Conservation (phyloP, 2,329 filamentous ascomycete genomes). For the Calonectria pseudoreteaudii region DNA sequence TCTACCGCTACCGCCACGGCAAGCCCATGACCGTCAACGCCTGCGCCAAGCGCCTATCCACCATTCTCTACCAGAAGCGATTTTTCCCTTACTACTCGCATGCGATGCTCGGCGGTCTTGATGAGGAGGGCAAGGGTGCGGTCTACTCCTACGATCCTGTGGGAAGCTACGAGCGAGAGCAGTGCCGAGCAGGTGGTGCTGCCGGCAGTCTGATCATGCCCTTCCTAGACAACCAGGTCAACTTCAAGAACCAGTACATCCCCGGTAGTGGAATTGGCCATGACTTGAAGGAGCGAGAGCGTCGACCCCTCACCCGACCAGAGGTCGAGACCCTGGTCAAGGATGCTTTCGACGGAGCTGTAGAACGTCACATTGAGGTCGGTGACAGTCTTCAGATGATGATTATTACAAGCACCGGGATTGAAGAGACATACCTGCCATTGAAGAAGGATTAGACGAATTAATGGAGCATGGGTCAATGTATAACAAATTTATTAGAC, state of each 20-base stretch:
- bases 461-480: conserved; percentile 36
- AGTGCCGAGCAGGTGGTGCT: conserved; percentile 93
- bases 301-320: conserved; percentile 75
- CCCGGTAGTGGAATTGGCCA: conserved; percentile 88
- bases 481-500: conserved; percentile 49
- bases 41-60: conserved; percentile 93
- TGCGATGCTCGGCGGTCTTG: conserved; percentile 92
- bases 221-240: conserved; percentile 99
- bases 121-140: conserved; percentile 93
- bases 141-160: conserved; percentile 98
- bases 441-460: conserved; percentile 86
- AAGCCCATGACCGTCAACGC: conserved; percentile 96
- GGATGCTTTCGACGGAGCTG: conserved; percentile 97
- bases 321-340: conserved; percentile 90
- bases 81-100: conserved; percentile 99
- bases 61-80: conserved; percentile 95
- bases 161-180: conserved; percentile 96
- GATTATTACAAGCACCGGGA: conserved; percentile 88
- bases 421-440: conserved; percentile 85
- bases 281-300: conserved; percentile 78
- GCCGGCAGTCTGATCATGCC: conserved; percentile 97
- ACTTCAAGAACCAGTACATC: conserved; percentile 98
- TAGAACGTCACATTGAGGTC: conserved; percentile 99
- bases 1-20: conserved; percentile 98
- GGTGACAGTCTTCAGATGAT: conserved; percentile 97